phyloP scores from a whole-genome alignment of 164 flowering plant genomes.

The Santalum album region DNA sequence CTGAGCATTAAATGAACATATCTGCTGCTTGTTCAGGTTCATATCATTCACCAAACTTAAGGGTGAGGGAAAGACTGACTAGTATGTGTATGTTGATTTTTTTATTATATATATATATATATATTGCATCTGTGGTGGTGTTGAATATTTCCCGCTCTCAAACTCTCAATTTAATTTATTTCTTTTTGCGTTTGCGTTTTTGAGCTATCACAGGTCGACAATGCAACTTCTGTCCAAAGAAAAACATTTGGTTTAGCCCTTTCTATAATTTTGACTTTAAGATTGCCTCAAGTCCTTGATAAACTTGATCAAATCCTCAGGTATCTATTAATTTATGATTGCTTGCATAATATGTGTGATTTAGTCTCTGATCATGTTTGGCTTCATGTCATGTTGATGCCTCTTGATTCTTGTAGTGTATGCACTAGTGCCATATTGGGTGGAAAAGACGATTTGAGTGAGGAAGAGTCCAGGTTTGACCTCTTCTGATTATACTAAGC shows the following conservation, averaged over 20 bases:
- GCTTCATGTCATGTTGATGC: constrained; percentile 6
- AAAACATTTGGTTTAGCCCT: constrained; percentile 78
- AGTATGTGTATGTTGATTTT: too few relatives aligned
- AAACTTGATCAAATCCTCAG: constrained; percentile 87
- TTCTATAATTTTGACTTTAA: constrained; percentile 67
- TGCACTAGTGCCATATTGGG: constrained; percentile 84
- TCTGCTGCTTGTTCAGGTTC: too few relatives aligned
- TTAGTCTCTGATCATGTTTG: too few relatives aligned
- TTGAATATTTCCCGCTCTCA: too few relatives aligned
- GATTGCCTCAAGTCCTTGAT: constrained; percentile 87
- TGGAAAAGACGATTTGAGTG: constrained; percentile 47
- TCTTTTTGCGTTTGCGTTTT: neutral
- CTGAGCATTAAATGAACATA: too few relatives aligned
- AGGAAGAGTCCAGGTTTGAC: constrained; percentile 78
- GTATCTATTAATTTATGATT: constrained; percentile 23
- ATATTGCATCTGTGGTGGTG: too few relatives aligned
- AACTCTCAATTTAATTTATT: neutral
- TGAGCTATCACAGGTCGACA: constrained; percentile 49
- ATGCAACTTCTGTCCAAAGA: constrained; percentile 54
- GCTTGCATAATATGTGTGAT: neutral
- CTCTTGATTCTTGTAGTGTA: constrained; percentile 33
- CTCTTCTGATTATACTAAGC: neutral
- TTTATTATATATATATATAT: too few relatives aligned
- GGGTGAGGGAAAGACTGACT: too few relatives aligned
- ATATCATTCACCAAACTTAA: too few relatives aligned